A percentile compares a stretch with the other conserved stretches of the same genome.
Evolutionary conservation across 1,284 basidiomycete genomes (phyloP).

Genomic region (Termitomyces sp.): DNA sequence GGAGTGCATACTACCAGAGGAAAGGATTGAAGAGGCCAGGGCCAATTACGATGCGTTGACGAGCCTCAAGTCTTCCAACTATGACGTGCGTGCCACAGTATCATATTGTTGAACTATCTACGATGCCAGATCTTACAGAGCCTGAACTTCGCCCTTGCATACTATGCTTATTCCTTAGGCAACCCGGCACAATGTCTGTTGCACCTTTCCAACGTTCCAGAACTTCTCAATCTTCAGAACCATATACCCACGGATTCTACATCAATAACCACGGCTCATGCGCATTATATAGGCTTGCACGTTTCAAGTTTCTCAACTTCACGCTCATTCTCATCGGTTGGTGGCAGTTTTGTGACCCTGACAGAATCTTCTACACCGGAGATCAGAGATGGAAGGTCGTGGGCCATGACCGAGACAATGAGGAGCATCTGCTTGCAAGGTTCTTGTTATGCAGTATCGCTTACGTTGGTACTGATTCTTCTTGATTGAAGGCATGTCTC

Average conservation of each 20-base stretch:
- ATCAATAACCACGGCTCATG: constrained; percentile 23
- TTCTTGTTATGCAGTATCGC: constrained; percentile 21
- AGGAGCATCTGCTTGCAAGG: constrained; percentile 69
- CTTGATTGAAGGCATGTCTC: constrained; percentile 36
- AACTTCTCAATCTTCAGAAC: constrained; percentile 43
- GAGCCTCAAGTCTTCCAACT: constrained; percentile 44
- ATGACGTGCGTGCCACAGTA: constrained; percentile 47
- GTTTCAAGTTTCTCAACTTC: constrained; percentile 21
- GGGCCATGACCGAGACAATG: constrained; percentile 60
- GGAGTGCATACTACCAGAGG: constrained; percentile 53
- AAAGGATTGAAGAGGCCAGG: constrained; percentile 48
- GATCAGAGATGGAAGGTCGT: constrained; percentile 57
- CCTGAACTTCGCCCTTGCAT: constrained; percentile 61
- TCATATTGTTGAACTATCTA: neutral
- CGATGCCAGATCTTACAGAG: constrained; percentile 34
- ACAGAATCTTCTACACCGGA: constrained; percentile 42
- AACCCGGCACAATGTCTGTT: constrained; percentile 58
- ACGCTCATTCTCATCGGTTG: constrained; percentile 42
- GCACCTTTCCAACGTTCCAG: constrained; percentile 51
- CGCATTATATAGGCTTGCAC: constrained; percentile 22
- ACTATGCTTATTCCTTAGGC: constrained; percentile 72
- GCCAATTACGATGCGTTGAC: constrained; percentile 48
- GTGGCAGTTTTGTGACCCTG: constrained; percentile 38
- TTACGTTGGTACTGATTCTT: neutral
- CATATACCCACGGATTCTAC: constrained; percentile 41